Conservation (phyloP, 768 basidiomycete species). For the Russula dissimulans region DNA sequence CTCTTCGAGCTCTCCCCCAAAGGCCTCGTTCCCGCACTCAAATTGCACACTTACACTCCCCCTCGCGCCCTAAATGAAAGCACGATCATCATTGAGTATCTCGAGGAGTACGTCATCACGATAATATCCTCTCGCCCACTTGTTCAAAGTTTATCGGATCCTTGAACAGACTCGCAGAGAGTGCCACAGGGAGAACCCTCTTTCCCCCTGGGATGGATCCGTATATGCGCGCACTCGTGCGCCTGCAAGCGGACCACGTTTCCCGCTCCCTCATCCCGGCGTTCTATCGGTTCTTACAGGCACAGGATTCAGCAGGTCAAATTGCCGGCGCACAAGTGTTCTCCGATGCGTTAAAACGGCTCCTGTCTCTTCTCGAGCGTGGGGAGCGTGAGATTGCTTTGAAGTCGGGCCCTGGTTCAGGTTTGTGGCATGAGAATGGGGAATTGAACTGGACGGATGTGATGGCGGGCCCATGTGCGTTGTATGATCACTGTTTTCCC, state of each 20-base stretch:
- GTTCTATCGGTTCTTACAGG: slow-evolving; percentile 69
- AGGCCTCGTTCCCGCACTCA: slow-evolving; percentile 67
- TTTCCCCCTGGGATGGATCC: slow-evolving; percentile 36
- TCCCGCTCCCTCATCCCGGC: slow-evolving; percentile 56
- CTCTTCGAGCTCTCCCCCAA: slow-evolving; percentile 76
- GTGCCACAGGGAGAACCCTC: slow-evolving; percentile 24
- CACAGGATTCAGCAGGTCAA: slow-evolving; percentile 49
- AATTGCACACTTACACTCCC: slow-evolving; percentile 42
- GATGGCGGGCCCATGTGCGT: slow-evolving; percentile 61
- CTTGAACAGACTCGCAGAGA: neutral
- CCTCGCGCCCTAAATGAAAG: slow-evolving; percentile 68
- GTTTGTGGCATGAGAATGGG: slow-evolving; percentile 50
- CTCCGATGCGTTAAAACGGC: neutral
- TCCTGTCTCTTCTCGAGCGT: neutral
- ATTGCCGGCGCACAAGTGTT: slow-evolving; percentile 6
- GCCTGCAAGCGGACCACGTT: slow-evolving; percentile 61
- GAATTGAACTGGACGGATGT: slow-evolving; percentile 56
- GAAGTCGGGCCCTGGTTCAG: slow-evolving; percentile 25
- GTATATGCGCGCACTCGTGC: slow-evolving; percentile 58
- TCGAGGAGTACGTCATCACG: slow-evolving; percentile 55
- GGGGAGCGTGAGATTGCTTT: neutral
- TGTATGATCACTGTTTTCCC: neutral
- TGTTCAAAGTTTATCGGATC: neutral
- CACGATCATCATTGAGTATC: slow-evolving; percentile 66
- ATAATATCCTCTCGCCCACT: neutral